Base-by-base conservation (phyloP, 768 basidiomycete species). In the Termitomyces sp. region DNA sequence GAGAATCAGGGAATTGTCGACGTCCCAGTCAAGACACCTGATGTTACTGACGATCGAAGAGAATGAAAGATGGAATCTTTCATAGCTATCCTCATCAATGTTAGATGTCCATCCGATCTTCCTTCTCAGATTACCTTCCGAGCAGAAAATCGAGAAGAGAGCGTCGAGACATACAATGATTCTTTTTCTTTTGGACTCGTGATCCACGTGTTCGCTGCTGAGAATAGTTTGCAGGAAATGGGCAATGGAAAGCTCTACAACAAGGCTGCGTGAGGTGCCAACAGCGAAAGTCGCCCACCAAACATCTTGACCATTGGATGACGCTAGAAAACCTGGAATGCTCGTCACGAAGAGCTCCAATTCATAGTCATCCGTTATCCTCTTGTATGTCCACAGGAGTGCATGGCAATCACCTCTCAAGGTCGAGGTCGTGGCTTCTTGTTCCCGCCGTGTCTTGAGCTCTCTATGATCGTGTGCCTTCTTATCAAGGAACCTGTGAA, bases 271-370 rank as follows among this genome's bases (percentile, higher is more conserved):
- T 22, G 46, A 48, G 10, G 55, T 5, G 2, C 34, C 33, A 18
- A 33, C 30, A 36, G n/a, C 20, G 39, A 57, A 58, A 2, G 52
- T 46, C 8, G 36, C 16, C 34, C 45, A 36, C 57, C 57, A 58
- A 6, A 40, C 24, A 8, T 45, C 24, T 22, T 39, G 51, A 16
- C 57, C 52, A 30, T 33, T 40, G 4, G 36, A 9, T 18, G 57
- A 58, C 6, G 34, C 34, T 45, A 58, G 9, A 42, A 58, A 53
- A 2, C 57, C 57, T 9, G 57, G 57, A 12, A 58, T 47, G 32
- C 52, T 58, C 18, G 30, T 51, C 6, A 58, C 51, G 26, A 58
- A 53, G 4, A 40, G 22, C 40, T 58, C 44, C 18, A 58, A 26
- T 33, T 48, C 45, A 37, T 27, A 16, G n/a, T 53, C 57, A 37